Evolutionary conservation across 2,329 filamentous ascomycete species (phyloP), one percentile per base, ranked within the genome.

Genomic region (Alternaria gaisen): DNA sequence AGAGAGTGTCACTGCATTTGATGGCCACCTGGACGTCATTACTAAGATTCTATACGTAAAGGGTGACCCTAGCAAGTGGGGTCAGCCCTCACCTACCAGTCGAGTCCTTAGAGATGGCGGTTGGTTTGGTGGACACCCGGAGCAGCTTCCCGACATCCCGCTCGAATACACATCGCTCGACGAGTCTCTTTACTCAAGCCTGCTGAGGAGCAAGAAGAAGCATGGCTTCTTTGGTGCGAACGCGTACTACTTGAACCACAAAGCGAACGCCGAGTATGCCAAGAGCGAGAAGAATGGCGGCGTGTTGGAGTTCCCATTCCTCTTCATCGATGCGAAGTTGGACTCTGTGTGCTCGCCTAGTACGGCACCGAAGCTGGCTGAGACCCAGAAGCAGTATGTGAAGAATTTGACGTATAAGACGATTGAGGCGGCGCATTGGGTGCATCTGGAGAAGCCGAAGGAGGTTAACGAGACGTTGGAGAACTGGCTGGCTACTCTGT

Each of bases 201-300:
- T 79, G 4, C 66, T 76, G 3, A 62, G 64, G 20, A 79, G 77
- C 16, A 80, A 82, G 69, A 65, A 80, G 63, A 74, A 73, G 62
- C 80, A 79, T 5, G 80, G 81, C 0, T 80, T 79, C 59, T 81
- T 75, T 64, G 71, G 75, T 1, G 71, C 77, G 1, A 76, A 73
- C 26, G 75, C 80, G 0, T 81, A 78, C 63, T 85, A 85, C 58
- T 60, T 80, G 36, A 81, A 85, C 62, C 79, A 83, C 61, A 71
- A 76, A 6, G 70, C 66, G 12, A 85, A 85, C 55, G 66, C 63
- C 3, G 76, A 74, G 40, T 85, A 81, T 66, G 77, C 75, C 7
- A 77, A 78, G 20, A 74, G 76, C 26, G 73, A 79, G 41, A 76
- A 73, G 68, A 78, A 79, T 22, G 71, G 70, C 4, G 76, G 75